These are phyloP conservation scores for Persicaria tinctoria DNA, from an alignment of 148 eudicot species.

Conservation along the genomic window DNA sequence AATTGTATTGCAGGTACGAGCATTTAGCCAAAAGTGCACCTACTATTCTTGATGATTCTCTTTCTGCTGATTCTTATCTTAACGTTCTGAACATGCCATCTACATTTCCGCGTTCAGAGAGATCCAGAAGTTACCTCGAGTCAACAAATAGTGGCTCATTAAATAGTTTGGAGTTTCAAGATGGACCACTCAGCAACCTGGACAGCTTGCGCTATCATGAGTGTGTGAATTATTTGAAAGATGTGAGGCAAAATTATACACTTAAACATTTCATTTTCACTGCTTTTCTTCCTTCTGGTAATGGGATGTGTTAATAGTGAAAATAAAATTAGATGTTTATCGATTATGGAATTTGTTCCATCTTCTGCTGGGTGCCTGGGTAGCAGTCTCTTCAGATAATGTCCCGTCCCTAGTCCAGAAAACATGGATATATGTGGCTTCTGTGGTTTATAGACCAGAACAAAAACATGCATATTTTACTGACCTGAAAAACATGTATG, in stretches of 20 bases:
- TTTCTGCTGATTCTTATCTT: constrained; percentile 97
- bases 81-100: constrained; percentile 96
- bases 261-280: background rate
- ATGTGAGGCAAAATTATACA: constrained; percentile 39
- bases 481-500: background rate
- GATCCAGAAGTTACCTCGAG: constrained; percentile 61
- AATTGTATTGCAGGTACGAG: constrained; percentile 58
- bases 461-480: background rate
- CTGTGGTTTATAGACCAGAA: background rate
- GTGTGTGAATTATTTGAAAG: constrained; percentile 86
- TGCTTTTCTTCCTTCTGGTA: constrained; percentile 4
- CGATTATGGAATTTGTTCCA: background rate
- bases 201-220: constrained; percentile 79
- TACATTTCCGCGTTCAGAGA: constrained; percentile 92
- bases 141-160: constrained; percentile 46
- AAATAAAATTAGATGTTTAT: background rate
- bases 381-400: background rate
- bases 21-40: constrained; percentile 99
- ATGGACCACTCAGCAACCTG: constrained; percentile 92
- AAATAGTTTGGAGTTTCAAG: constrained; percentile 44
- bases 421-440: background rate
- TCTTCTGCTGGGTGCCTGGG: background rate
- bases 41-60: constrained; percentile 88
- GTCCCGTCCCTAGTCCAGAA: background rate
- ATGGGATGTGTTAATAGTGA: background rate